Evolutionary conservation across 176 grass and related monocot species (phyloP), one percentile per base, ranked within the genome.

Genomic region (Rhynchospora pubera): DNA sequence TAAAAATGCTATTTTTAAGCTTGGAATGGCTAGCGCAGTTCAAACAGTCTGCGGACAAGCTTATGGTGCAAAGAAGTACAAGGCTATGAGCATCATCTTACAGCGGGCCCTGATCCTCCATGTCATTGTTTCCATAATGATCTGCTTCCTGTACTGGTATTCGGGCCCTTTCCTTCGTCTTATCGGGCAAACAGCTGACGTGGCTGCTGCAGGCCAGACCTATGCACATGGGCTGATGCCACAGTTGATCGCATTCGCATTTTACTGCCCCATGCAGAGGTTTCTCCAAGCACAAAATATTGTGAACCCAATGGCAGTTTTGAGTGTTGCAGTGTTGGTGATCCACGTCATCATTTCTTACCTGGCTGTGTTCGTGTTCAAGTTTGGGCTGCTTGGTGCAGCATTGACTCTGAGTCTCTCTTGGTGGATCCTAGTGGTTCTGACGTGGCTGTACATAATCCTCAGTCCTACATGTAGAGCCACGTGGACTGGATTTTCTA

Each of bases 1-100:
- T 22, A 7, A 67, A 67, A 83, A 63, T 78, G 32, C 18, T 45
- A 68, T 75, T 52, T 65, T 72, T 69, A 79, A 94, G 93, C 74
- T 97, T 72, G 91, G 94, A 26, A 97, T 97, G 94, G 90, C 89
- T 9, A 94, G 86, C 1, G 94, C 94, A 6, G 91, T 89, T 32
- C 93, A 93, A 83, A 97, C 93, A 7, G 89, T 97, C 5, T 97
- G 93, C 1, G 91, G 93, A 8, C 91, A 93, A 86, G 91, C 93
- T 6, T 97, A 91, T 3, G 91, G 93, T 5, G 93, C 91, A 14
- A 93, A 83, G 69, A 91, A 85, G 77, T 91, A 89, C 65, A 79
- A 51, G 45, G 62, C 80, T 7, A 89, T 91, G 91, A 89, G 91
- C n/a, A 7, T 93, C 43, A 52, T 93, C 32, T 93, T 85, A 62